Conservation (phyloP, 257 asterid species). For the Solanum chilense region DNA sequence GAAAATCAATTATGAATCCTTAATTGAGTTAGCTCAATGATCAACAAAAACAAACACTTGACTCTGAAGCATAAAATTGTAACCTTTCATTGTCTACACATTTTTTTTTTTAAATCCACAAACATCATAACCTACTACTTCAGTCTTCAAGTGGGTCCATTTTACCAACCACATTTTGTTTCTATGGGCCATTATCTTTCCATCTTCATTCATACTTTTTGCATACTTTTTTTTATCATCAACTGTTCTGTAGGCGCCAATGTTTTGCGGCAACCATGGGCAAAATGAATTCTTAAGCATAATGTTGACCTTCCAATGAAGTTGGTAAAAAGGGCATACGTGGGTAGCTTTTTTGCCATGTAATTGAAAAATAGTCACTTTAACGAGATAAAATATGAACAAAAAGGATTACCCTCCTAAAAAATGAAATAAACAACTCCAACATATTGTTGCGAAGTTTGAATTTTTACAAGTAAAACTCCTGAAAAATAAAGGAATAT, state of each 20-base stretch:
- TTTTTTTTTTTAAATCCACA: not conserved
- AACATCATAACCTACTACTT: not conserved
- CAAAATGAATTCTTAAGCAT: not conserved
- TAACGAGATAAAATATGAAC: too few relatives aligned
- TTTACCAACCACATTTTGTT: not conserved
- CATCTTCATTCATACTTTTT: not conserved
- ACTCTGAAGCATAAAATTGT: not conserved
- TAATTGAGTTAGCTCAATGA: not conserved
- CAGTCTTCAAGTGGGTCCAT: not conserved
- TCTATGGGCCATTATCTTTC: not conserved
- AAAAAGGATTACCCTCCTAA: too few relatives aligned
- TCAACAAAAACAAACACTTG: not conserved
- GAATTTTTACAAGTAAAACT: not conserved
- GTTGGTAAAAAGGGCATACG: not conserved
- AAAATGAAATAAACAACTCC: too few relatives aligned
- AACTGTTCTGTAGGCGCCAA: not conserved
- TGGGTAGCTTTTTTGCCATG: not conserved
- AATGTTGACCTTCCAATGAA: not conserved
- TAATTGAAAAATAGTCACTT: not conserved
- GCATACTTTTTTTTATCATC: not conserved
- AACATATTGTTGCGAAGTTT: too few relatives aligned
- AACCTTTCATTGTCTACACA: not conserved
- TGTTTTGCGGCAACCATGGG: not conserved
- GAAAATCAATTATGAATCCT: not conserved
- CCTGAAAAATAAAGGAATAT: too few relatives aligned